These are phyloP conservation scores for Talaromyces sp. DNA, from an alignment of 2,329 filamentous ascomycete genomes.

Conservation along the genomic window DNA sequence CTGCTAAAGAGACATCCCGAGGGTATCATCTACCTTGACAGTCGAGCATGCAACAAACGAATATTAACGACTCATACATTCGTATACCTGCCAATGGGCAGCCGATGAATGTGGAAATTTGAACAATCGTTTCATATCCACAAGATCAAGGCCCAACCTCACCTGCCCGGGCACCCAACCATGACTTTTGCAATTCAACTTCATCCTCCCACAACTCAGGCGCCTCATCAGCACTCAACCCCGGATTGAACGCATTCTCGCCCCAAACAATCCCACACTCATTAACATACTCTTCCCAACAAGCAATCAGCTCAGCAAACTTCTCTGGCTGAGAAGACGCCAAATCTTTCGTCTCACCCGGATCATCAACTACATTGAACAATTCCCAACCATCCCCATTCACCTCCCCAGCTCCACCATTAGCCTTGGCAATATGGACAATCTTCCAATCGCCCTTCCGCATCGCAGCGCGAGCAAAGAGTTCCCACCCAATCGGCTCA, in stretches of 20 bases:
- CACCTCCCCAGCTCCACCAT: slow-evolving; percentile 10
- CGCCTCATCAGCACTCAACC: slow-evolving; percentile 1
- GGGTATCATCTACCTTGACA: no score
- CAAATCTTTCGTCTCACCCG: slow-evolving; percentile 49
- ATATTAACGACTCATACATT: no score
- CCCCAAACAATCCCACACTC: slow-evolving; percentile 25
- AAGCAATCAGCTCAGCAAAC: slow-evolving; percentile 9
- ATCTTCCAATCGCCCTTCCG: slow-evolving; percentile 22
- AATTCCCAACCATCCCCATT: slow-evolving; percentile 16
- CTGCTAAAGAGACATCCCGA: no score
- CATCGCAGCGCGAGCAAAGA: slow-evolving; percentile 19
- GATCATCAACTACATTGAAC: slow-evolving; percentile 38
- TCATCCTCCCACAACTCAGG: slow-evolving; percentile 14
- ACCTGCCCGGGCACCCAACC: slow-evolving; percentile 9
- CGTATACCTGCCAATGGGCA: no score
- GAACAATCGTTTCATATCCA: background rate
- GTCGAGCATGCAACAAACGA: no score
- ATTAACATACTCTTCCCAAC: slow-evolving; percentile 17
- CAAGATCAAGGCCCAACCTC: background rate
- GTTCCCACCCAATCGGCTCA: slow-evolving; percentile 23
- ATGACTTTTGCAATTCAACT: slow-evolving; percentile 11
- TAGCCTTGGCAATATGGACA: slow-evolving; percentile 16
- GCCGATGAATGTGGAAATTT: background rate
- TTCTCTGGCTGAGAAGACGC: slow-evolving; percentile 34
- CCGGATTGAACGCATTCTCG: slow-evolving; percentile 8